Conservation (phyloP, 371 early-diverging fungal genomes). For the Mortierella sp. region DNA sequence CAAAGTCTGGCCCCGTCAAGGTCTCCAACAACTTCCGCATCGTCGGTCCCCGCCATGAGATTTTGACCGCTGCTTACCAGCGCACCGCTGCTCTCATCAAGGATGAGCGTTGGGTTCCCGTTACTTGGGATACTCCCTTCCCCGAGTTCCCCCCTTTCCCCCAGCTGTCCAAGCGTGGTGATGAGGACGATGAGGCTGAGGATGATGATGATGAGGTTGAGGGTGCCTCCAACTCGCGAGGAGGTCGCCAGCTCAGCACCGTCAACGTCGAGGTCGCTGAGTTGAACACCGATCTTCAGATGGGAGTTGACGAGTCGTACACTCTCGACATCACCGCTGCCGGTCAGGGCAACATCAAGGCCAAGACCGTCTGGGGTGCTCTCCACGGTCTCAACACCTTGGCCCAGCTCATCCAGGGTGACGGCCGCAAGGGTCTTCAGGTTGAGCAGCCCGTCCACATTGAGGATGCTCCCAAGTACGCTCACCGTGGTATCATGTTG, state of each 20-base stretch:
- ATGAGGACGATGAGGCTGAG: conserved; percentile 11
- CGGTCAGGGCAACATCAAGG: conserved; percentile 60
- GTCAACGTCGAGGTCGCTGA: conserved; percentile 53
- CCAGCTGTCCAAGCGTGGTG: conserved; percentile 29
- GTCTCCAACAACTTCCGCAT: conserved; percentile 40
- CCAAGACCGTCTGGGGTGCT: conserved; percentile 80
- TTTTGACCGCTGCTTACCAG: conserved; percentile 35
- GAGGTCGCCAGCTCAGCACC: conserved; percentile 10
- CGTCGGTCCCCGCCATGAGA: conserved; percentile 27
- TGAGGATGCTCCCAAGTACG: conserved; percentile 71
- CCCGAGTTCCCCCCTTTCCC: conserved; percentile 43
- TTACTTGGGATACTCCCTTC: conserved; percentile 43
- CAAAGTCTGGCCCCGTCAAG: conserved; percentile 26
- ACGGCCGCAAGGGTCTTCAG: conserved; percentile 39
- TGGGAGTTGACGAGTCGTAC: conserved; percentile 77
- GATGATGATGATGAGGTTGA: neutral
- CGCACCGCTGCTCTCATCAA: conserved; percentile 42
- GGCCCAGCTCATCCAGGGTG: conserved; percentile 71
- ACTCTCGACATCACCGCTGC: conserved; percentile 62
- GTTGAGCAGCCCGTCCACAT: conserved; percentile 68
- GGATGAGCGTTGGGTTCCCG: conserved; percentile 48
- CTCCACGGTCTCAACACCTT: conserved; percentile 81
- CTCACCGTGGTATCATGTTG: conserved; percentile 80
- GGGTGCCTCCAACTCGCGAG: conserved; percentile 5
- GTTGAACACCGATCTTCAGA: conserved; percentile 52